phyloP scores from a whole-genome alignment of 441 rosid species.

The Gossypium lobatum region DNA sequence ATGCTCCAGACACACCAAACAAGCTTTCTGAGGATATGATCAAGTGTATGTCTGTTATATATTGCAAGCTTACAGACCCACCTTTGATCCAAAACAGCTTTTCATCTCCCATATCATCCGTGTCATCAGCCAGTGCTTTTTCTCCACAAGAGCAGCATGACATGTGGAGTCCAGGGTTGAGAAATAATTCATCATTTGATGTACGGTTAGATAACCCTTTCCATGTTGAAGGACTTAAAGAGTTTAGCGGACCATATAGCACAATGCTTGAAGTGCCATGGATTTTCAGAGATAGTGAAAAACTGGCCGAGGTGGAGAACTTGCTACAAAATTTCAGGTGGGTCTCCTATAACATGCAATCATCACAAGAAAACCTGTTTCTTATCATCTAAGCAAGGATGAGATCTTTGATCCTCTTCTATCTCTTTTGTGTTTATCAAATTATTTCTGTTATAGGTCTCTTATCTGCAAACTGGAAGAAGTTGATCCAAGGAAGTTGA shows the following conservation, averaged over 20 bases:
- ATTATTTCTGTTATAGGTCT: slow-evolving; percentile 39
- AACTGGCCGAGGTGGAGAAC: slow-evolving; percentile 64
- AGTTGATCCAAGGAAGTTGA: slow-evolving; percentile 65
- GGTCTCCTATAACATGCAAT: slow-evolving; percentile 19
- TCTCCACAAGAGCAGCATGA: slow-evolving; percentile 73
- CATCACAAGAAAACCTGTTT: neutral
- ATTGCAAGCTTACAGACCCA: slow-evolving; percentile 84
- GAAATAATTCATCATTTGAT: slow-evolving; percentile 75
- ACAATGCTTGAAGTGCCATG: slow-evolving; percentile 79
- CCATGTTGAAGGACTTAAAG: slow-evolving; percentile 67
- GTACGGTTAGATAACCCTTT: slow-evolving; percentile 74
- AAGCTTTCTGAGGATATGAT: slow-evolving; percentile 88
- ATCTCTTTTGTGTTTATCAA: slow-evolving; percentile 8
- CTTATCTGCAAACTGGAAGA: slow-evolving; percentile 73
- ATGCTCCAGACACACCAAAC: slow-evolving; percentile 77
- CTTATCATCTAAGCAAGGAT: neutral
- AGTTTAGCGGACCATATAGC: slow-evolving; percentile 90
- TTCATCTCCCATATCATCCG: slow-evolving; percentile 77
- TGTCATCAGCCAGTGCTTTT: slow-evolving; percentile 59
- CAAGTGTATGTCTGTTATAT: slow-evolving; percentile 80
- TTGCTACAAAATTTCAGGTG: slow-evolving; percentile 78
- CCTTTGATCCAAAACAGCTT: slow-evolving; percentile 48
- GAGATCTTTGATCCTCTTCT: neutral
- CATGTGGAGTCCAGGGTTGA: slow-evolving; percentile 74
- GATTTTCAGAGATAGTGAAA: slow-evolving; percentile 67